A percentile compares a stretch with the other conserved stretches of the same genome.
Evolutionary conservation across 2,329 filamentous ascomycete species (phyloP).

Genomic region (Sordariomycetes sp.): DNA sequence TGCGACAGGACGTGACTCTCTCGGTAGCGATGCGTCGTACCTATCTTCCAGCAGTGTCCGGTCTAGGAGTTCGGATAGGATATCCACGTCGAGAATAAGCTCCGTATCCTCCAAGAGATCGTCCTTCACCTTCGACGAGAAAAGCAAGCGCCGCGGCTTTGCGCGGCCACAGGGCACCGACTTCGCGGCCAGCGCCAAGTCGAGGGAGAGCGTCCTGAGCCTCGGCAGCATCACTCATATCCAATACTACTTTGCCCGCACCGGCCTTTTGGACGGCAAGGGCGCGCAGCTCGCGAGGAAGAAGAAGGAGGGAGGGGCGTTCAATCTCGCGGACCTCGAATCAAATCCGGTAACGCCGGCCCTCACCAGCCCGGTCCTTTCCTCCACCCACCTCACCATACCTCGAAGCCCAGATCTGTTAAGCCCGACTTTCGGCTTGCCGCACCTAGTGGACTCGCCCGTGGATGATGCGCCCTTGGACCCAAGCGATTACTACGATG

Average conservation of each 20-base stretch:
- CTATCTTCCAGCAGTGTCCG: conserved; percentile 49
- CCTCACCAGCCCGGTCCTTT: conserved; percentile 32
- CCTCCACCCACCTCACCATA: conserved; percentile 44
- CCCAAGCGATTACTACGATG: conserved; percentile 38
- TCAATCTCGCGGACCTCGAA: conserved; percentile 43
- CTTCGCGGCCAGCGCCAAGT: conserved; percentile 81
- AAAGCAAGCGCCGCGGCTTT: conserved; percentile 58
- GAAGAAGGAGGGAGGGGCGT: conserved; percentile 42
- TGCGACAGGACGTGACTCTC: conserved; percentile 34
- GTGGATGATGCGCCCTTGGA: conserved; percentile 20
- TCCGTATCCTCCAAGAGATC: background rate
- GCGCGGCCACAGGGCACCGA: conserved; percentile 77
- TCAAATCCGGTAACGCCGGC: conserved; percentile 11
- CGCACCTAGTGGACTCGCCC: conserved; percentile 31
- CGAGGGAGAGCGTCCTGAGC: conserved; percentile 89
- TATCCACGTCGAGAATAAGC: conserved; percentile 9
- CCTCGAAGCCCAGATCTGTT: conserved; percentile 43
- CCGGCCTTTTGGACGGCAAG: conserved; percentile 85
- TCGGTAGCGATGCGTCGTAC: conserved; percentile 45
- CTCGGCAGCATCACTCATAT: conserved; percentile 92
- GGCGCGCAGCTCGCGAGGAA: conserved; percentile 73
- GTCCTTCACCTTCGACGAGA: conserved; percentile 18
- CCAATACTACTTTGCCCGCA: conserved; percentile 96
- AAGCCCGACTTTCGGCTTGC: conserved; percentile 22
- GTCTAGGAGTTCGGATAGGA: conserved; percentile 29